Conservation (phyloP, 1,284 basidiomycete genomes). For the Boletus semigastroideus region DNA sequence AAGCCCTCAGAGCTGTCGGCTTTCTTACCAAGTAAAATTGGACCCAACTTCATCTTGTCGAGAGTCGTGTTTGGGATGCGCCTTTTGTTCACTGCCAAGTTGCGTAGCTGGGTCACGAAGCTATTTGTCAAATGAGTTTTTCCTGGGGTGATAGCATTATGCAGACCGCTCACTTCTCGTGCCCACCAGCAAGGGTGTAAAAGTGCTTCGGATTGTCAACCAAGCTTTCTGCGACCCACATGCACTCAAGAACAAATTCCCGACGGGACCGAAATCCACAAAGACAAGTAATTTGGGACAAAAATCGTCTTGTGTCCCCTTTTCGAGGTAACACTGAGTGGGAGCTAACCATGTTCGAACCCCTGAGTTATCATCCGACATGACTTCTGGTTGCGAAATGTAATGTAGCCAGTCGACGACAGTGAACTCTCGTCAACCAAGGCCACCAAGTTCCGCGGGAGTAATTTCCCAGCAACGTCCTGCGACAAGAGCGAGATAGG, state of each 20-base stretch:
- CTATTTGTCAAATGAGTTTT: no score
- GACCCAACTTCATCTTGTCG: background rate
- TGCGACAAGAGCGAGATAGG: no score
- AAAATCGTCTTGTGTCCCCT: background rate
- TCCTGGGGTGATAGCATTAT: background rate
- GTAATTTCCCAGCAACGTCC: no score
- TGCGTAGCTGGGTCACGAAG: background rate
- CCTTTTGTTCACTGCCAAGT: background rate
- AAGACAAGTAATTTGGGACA: background rate
- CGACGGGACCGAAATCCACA: background rate
- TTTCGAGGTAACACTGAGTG: background rate
- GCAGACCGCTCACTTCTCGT: background rate
- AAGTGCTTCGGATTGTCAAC: background rate
- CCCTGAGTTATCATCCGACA: background rate
- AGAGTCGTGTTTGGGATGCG: background rate
- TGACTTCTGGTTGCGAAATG: constrained; percentile 1
- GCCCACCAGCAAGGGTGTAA: background rate
- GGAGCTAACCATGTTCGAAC: background rate
- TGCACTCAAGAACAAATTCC: background rate
- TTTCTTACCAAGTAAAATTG: background rate
- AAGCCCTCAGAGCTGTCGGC: background rate
- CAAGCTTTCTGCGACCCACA: background rate
- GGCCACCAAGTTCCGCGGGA: no score
- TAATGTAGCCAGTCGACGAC: background rate
- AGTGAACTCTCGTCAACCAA: no score